Conservation (phyloP, 2,329 filamentous ascomycete genomes). For the Pseudodiploospora longispora region DNA sequence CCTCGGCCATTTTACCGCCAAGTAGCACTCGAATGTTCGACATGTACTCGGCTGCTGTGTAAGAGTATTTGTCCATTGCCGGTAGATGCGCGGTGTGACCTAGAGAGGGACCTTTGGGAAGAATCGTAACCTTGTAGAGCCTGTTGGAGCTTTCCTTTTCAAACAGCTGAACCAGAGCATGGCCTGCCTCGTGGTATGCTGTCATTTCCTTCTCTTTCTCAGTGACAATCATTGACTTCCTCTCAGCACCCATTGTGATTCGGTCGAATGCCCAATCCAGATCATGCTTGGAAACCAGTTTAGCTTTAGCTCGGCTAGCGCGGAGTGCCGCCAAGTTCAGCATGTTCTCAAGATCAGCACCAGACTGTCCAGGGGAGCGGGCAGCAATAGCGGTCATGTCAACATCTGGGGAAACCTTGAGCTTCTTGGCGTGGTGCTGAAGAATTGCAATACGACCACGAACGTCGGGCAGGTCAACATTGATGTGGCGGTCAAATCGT, state of each 20-base stretch:
- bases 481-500: constrained; percentile 89
- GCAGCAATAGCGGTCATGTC: constrained; percentile 78
- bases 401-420: constrained; percentile 72
- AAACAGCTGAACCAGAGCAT: constrained; percentile 83
- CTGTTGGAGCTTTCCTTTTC: constrained; percentile 62
- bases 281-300: constrained; percentile 66
- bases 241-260: constrained; percentile 93
- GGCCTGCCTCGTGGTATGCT: constrained; percentile 94
- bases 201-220: constrained; percentile 92
- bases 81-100: constrained; percentile 84
- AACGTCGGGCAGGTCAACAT: constrained; percentile 84
- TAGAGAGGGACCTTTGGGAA: constrained; percentile 78
- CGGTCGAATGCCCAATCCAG: constrained; percentile 98
- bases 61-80: constrained; percentile 86
- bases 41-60: constrained; percentile 76
- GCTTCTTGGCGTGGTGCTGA: constrained; percentile 86
- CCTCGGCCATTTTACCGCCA: constrained; percentile 83
- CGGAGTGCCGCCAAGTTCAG: constrained; percentile 93
- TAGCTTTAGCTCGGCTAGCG: constrained; percentile 79
- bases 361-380: constrained; percentile 85
- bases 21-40: constrained; percentile 72
- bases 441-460: constrained; percentile 88
- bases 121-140: constrained; percentile 95
- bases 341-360: constrained; percentile 92
- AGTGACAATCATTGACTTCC: constrained; percentile 79